Evolutionary conservation across 2,329 filamentous ascomycete genomes (phyloP), one percentile per base, ranked within the genome.

Genomic region (Chaetomium sp.): DNA sequence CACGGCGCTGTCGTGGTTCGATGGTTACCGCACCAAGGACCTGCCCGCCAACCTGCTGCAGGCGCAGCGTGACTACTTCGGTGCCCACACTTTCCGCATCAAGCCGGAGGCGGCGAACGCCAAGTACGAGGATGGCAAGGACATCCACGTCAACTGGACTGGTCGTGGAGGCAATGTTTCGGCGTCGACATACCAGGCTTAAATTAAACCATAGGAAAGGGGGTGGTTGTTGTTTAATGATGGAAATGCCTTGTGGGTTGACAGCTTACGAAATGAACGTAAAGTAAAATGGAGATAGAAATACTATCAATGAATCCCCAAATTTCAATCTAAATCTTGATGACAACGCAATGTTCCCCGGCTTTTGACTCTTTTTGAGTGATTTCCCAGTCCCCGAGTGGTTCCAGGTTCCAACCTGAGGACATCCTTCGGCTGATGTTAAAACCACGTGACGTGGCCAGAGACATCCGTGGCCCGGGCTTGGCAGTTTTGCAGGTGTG

Each of bases 121-220:
- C 65, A 93, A 92, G 82, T 96, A 96, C 84, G 90, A 89, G 71
- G 87, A 85, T 73, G 92, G 89, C 79, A 83, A 93, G 83, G 88
- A 98, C 80, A 95, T 94, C 78, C 95, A 99, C 87, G 93, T 98
- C 80, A 99, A 99, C 91, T 99, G 95, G 95, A 99, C 95, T 73
- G 95, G 95, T 75, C 91, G 95, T 79, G 95, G 95, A 78, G 95
- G 95, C 77, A 95, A 98, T 78, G 91, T 99, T 71, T 97, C 93
- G 73, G 95, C 95, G 75, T 97, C 93, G 60, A 98, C 93, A 73
- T 99, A 99, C 87, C 91, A 93, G 82, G 95, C 92, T 85, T 98
- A 96, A 85, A 70, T 47, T n/a, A 67, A 57, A 58, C 25, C 35
- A 49, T 45, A 35, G n/a, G 19, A n/a, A 31, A 19, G 33, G 23